These are phyloP conservation scores for Naegleria lovaniensis DNA, from an alignment of 208 protist species.

Conservation along the genomic window DNA sequence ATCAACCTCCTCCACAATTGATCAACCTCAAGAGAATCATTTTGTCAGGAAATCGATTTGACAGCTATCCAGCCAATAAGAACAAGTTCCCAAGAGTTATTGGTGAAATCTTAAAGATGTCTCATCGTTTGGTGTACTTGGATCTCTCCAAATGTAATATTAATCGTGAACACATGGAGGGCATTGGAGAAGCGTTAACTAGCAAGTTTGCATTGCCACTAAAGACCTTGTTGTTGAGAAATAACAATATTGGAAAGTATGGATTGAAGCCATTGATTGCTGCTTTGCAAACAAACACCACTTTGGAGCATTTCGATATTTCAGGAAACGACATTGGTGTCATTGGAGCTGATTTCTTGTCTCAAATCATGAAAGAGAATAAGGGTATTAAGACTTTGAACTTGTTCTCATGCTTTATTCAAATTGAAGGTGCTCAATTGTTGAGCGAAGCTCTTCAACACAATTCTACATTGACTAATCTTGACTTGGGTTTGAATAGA, in stretches of 20 bases:
- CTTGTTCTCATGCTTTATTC: background rate
- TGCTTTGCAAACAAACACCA: background rate
- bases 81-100: background rate
- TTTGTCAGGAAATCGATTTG: background rate
- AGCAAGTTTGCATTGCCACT: background rate
- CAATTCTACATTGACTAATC: background rate
- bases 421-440: background rate
- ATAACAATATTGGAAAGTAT: background rate
- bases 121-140: background rate
- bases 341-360: background rate
- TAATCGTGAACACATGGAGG: background rate
- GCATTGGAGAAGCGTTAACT: background rate
- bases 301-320: background rate
- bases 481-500: constrained; percentile 10
- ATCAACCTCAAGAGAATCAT: background rate
- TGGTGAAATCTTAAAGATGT: background rate
- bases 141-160: background rate
- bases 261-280: background rate
- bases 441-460: background rate
- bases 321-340: constrained; percentile 6
- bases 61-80: background rate
- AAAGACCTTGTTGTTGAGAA: background rate
- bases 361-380: background rate
- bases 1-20: background rate
- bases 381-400: background rate